phyloP scores from a whole-genome alignment of 768 basidiomycete species.

The Neoboletus brunneissimus region DNA sequence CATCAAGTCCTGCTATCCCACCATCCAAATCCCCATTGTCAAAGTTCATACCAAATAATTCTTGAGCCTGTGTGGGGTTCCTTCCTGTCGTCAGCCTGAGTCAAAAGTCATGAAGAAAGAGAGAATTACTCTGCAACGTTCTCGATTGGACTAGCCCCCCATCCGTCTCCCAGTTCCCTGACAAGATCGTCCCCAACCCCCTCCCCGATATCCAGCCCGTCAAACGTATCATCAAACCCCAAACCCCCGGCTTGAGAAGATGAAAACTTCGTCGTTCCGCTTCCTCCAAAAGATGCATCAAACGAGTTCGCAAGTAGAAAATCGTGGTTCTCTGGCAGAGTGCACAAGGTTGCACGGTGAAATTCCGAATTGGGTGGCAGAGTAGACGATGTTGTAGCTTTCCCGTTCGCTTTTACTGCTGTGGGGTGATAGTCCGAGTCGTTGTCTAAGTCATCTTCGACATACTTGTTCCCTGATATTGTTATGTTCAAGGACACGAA shows the following conservation, averaged over 20 bases:
- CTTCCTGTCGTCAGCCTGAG: constrained; percentile 15
- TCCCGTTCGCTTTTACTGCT: constrained; percentile 26
- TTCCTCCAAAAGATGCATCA: constrained; percentile 54
- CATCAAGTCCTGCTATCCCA: constrained; percentile 13
- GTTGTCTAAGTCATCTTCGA: constrained; percentile 41
- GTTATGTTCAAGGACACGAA: neutral
- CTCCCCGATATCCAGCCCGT: constrained; percentile 54
- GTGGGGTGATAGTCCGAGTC: constrained; percentile 46
- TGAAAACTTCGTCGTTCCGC: constrained; percentile 36
- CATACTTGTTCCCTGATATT: constrained; percentile 6
- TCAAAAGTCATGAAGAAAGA: neutral
- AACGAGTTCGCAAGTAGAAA: constrained; percentile 65
- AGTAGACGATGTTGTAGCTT: constrained; percentile 22
- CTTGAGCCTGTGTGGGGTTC: constrained; percentile 18
- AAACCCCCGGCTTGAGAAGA: constrained; percentile 57
- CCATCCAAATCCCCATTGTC: constrained; percentile 26
- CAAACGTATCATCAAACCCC: constrained; percentile 53
- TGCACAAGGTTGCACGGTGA: constrained; percentile 53
- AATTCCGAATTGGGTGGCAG: constrained; percentile 38
- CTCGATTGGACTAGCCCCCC: constrained; percentile 40
- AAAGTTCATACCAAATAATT: constrained; percentile 14
- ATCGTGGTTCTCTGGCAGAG: constrained; percentile 69
- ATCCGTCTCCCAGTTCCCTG: constrained; percentile 69
- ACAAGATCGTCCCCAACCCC: constrained; percentile 74
- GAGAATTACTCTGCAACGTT: constrained; percentile 15